Conservation (phyloP, 805 yeast genomes). For the Candida sonorensis region DNA sequence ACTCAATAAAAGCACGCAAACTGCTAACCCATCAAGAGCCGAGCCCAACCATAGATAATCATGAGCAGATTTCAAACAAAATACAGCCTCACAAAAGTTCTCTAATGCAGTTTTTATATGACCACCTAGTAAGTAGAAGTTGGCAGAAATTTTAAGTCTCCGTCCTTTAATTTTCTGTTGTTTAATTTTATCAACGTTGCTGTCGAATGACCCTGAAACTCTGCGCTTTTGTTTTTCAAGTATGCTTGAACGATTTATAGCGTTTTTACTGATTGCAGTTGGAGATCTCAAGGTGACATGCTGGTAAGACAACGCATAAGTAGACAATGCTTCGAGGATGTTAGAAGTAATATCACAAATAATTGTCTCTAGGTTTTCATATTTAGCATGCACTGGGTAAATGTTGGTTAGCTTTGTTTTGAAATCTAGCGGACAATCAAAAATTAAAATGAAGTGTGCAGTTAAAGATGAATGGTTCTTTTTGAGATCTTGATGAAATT, state of each 20-base stretch:
- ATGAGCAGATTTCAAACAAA: slow-evolving; percentile 48
- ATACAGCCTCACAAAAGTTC: slow-evolving; percentile 68
- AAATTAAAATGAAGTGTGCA: slow-evolving; percentile 47
- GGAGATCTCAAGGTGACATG: slow-evolving; percentile 84
- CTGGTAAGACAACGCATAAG: slow-evolving; percentile 64
- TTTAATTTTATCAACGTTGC: slow-evolving; percentile 28
- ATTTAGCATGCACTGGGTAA: slow-evolving; percentile 12
- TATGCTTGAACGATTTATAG: slow-evolving; percentile 4
- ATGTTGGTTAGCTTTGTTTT: slow-evolving; percentile 4
- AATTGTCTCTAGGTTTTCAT: slow-evolving; percentile 45
- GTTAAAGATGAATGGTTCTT: slow-evolving; percentile 45
- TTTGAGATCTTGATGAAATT: slow-evolving; percentile 34
- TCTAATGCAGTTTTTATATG: slow-evolving; percentile 62
- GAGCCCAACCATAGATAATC: slow-evolving; percentile 88
- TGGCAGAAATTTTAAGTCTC: slow-evolving; percentile 67
- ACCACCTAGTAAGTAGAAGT: slow-evolving; percentile 76
- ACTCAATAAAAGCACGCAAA: slow-evolving; percentile 55
- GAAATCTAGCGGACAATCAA: slow-evolving; percentile 35
- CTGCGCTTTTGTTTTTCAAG: slow-evolving; percentile 20
- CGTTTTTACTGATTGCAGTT: slow-evolving; percentile 33
- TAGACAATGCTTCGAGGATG: slow-evolving; percentile 57
- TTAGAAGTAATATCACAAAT: slow-evolving; percentile 66
- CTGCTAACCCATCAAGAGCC: slow-evolving; percentile 74
- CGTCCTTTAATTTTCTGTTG: slow-evolving; percentile 56
- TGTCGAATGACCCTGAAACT: slow-evolving; percentile 25